These are phyloP conservation scores for Ogataea nakhonphanomensis DNA, from an alignment of 805 yeast genomes.

Conservation along the genomic window DNA sequence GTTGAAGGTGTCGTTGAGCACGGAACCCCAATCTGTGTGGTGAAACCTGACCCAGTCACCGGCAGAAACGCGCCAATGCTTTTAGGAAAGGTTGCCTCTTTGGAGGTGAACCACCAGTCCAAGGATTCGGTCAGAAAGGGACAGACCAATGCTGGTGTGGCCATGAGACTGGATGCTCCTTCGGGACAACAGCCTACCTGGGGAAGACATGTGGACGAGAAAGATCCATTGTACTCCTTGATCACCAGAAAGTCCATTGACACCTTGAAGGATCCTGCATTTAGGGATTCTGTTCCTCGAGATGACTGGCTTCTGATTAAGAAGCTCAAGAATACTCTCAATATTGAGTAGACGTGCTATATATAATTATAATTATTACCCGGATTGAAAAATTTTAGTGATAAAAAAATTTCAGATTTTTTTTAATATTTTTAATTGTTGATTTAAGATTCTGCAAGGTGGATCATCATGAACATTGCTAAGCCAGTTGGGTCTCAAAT, in stretches of 20 bases:
- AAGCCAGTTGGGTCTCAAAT: constrained; percentile 96
- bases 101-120: constrained; percentile 94
- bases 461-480: constrained; percentile 78
- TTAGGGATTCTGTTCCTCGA: constrained; percentile 89
- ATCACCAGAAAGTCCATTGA: constrained; percentile 88
- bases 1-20: constrained; percentile 82
- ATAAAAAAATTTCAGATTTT: constrained; percentile 9
- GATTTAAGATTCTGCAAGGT: neutral
- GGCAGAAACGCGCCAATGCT: constrained; percentile 66
- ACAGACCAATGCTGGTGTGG: constrained; percentile 96
- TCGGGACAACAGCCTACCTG: constrained; percentile 92
- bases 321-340: constrained; percentile 83
- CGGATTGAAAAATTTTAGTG: constrained; percentile 11
- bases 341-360: constrained; percentile 52
- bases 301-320: constrained; percentile 94
- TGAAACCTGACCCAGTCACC: constrained; percentile 82
- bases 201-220: constrained; percentile 99
- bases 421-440: constrained; percentile 6
- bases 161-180: constrained; percentile 93
- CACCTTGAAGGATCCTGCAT: constrained; percentile 97
- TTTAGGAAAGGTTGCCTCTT: constrained; percentile 85
- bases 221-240: constrained; percentile 85
- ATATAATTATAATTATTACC: constrained; percentile 5
- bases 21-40: constrained; percentile 96
- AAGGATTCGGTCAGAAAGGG: constrained; percentile 82